phyloP scores from a whole-genome alignment of 768 basidiomycete species.

The Mycena sanguinolenta region DNA sequence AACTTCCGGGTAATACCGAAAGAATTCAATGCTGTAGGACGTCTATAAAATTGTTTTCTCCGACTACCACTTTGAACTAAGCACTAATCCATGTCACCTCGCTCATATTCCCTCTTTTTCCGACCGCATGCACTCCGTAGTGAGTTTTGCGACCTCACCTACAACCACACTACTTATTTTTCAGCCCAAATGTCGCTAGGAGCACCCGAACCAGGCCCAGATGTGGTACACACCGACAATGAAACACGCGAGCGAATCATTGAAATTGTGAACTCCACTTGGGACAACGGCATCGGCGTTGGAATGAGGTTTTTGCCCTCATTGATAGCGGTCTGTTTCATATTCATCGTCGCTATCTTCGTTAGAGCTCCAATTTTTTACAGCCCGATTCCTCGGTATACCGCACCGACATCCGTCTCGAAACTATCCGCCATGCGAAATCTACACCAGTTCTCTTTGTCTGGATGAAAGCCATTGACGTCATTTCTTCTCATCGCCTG shows the following conservation, averaged over 20 bases:
- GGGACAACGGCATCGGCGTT: slow-evolving; percentile 15
- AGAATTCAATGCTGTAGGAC: too few species aligned
- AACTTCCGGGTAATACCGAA: too few species aligned
- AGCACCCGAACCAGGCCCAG: not conserved
- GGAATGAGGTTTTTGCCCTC: slow-evolving; percentile 11
- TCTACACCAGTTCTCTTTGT: slow-evolving; percentile 4
- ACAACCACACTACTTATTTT: too few species aligned
- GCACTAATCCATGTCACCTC: too few species aligned
- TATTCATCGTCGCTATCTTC: not conserved
- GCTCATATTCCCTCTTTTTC: too few species aligned
- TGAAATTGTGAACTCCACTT: slow-evolving; percentile 3
- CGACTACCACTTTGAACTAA: too few species aligned
- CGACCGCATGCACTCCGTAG: too few species aligned
- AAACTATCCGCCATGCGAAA: slow-evolving; percentile 6
- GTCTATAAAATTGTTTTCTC: too few species aligned
- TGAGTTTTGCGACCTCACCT: too few species aligned
- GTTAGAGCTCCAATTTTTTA: not conserved
- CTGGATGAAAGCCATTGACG: slow-evolving; percentile 5
- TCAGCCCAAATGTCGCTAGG: not conserved
- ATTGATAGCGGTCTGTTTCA: slow-evolving; percentile 3
- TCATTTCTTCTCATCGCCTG: not conserved
- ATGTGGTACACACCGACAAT: not conserved
- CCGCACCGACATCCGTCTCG: not conserved
- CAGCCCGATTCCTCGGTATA: slow-evolving; percentile 4
- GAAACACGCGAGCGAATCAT: not conserved